Evolutionary conservation across 495 filamentous ascomycete species (phyloP), one percentile per base, ranked within the genome.

Genomic region (Aspergillus carlsbadensis): DNA sequence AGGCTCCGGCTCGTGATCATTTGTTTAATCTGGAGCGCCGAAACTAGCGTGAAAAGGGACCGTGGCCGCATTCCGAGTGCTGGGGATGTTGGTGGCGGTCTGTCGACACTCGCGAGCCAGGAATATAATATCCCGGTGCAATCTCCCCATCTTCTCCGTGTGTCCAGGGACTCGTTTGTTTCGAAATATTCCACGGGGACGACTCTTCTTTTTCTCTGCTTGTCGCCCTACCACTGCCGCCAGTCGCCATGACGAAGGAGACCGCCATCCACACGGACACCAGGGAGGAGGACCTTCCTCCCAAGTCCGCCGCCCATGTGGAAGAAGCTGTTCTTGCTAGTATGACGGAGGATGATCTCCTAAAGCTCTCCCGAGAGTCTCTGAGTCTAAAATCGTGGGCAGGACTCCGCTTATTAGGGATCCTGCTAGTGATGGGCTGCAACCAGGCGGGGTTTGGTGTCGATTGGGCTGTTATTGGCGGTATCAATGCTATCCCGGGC

Each of bases 381-480:
- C 55, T 74, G 10, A 57, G 24, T 5, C 40, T 72, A 21, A 57
- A 59, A 41, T 76, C 73, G 29, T 67, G 61, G 69, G 59, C 70
- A 15, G 68, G 65, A 13, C 49, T 73, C 40, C 68, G 74, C 14
- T 57, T 77, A 6, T 54, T 44, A 26, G 60, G 67, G 18, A 71
- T 75, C 29, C 70, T 76, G 65, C 68, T 76, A 39, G 64, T 76
- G 10, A 67, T 71, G 48, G 70, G 72, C 31, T 76, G 72, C 47
- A 71, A 74, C 47, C 69, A 71, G 52, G 73, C 74, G 18, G 72
- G 73, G 13, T 76, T 66, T 58, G 72, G 72, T 36, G 65, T 76
- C 21, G 75, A 76, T 52, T 76, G 75, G 75, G 68, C 65, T 6
- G 71, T 75, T 11, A 76, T 76, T 36, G 55, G 69, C 42, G 72